Evolutionary conservation across 192 early-diverging fungal species (phyloP), one percentile per base, ranked within the genome.

Genomic region (Lobosporangium transversale): DNA sequence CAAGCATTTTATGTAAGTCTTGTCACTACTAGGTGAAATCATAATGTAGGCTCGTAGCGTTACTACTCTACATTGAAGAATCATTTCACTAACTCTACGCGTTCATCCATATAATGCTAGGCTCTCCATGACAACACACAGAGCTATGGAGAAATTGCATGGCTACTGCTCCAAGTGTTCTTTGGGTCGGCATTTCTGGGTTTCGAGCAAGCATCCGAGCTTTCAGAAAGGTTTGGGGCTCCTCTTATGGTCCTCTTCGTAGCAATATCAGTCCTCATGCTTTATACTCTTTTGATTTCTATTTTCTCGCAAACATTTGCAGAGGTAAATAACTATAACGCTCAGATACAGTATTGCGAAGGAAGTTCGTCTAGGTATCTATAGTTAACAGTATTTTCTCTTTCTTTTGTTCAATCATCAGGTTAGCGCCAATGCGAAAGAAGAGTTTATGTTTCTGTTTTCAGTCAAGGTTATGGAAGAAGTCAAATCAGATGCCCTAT

Each of bases 391-490:
- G n/a, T n/a, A n/a, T n/a, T n/a, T n/a, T n/a, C n/a, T n/a, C n/a
- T n/a, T n/a, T n/a, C n/a, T n/a, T n/a, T n/a, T n/a, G n/a, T n/a
- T n/a, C n/a, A n/a, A n/a, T n/a, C n/a, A n/a, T n/a, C n/a, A 70
- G 53, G 76, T 82, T 31, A 82, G 76, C 55, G 67, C 68, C 9
- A 82, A 82, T 18, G 80, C 80, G 35, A 68, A 82, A 33, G 80
- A 82, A 53, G 80, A 82, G 48, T 82, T 78, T 51, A 78, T 82
- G 52, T 82, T 73, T 47, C 37, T 82, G 47, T 78, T 78, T 32
- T 79, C 68, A 20, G 76, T 82, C 68, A 82, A 82, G 44, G 74
- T 78, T 23, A 70, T 82, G 64, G 80, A 82, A 21, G 64, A 82
- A 24, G 76, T 82, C 45, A 78, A 78, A 35, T 78, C 74, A 26